Evolutionary conservation across 306 rosid genomes (phyloP), one percentile per base, ranked within the genome.

Genomic region (Trichosanthes truncata): DNA sequence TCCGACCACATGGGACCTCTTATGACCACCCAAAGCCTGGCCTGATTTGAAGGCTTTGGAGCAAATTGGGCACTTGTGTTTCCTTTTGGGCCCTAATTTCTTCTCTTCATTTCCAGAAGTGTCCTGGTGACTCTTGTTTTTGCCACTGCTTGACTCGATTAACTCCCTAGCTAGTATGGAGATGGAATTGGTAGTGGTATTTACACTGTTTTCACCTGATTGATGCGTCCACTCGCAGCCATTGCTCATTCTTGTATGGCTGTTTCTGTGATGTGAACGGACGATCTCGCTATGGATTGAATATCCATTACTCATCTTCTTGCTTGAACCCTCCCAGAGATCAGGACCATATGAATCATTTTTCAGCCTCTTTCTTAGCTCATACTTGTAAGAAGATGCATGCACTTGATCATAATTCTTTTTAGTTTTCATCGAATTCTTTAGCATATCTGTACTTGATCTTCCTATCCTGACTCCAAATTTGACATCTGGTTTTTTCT

Each of bases 21-120:
- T 94, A 86, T 94, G 98, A 72, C 98, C 98, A 5, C 98, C 98
- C 68, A 94, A 88, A 51, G 98, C 98, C 87, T 94, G 98, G 53
- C 98, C 97, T 36, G 98, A 92, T 86, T 82, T 81, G 89, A 90
- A 92, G 53, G 85, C 85, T 25, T 80, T 88, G 89, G 84, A 86
- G 89, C 98, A 94, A 51, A 94, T 86, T 69, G 97, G 97, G 59
- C 98, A 94, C 72, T 90, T 97, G 78, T 94, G 94, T 40, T 81
- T 92, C 57, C 65, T 86, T 86, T 87, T 92, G 51, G 95, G 75
- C 74, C 82, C 88, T 78, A 84, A 33, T 65, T 86, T 87, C 82
- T 81, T 87, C 86, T 82, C 83, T 3, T 61, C 80, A 79, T 81
- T 86, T 79, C 74, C 86, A 36, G 79, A 60, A 67, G 82, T 51